A percentile compares a stretch with the other conserved stretches of the same genome.
Conservation (phyloP, 2,329 filamentous ascomycete species). For the Aspergillus nomiae region DNA sequence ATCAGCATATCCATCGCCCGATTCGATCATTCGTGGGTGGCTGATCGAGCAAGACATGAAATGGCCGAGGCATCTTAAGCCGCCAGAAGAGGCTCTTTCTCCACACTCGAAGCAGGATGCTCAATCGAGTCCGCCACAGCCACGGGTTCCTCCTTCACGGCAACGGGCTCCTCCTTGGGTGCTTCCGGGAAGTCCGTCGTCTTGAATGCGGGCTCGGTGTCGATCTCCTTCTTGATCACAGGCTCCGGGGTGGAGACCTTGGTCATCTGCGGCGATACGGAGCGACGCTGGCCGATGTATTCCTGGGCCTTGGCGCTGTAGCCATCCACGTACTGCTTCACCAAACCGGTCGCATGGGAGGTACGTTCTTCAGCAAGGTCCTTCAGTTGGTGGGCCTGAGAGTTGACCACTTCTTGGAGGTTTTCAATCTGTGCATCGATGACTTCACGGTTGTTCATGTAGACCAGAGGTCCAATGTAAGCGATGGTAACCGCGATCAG, state of each 20-base stretch:
- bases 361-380: conserved; percentile 63
- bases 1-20: neutral
- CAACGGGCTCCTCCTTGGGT: conserved; percentile 42
- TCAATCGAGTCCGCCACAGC: conserved; percentile 31
- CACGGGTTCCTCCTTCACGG: conserved; percentile 35
- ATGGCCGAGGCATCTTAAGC: conserved; percentile 18
- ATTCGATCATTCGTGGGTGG: neutral
- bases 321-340: conserved; percentile 62
- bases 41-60: neutral
- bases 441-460: conserved; percentile 66
- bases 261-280: conserved; percentile 34
- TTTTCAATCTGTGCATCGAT: conserved; percentile 63
- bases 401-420: conserved; percentile 55
- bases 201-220: conserved; percentile 42
- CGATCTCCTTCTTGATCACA: conserved; percentile 35
- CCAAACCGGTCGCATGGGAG: conserved; percentile 57
- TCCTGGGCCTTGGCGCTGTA: conserved; percentile 64
- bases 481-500: conserved; percentile 58
- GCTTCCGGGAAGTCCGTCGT: conserved; percentile 55
- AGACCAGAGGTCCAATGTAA: conserved; percentile 63
- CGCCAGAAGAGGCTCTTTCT: conserved; percentile 39
- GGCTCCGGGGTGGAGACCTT: conserved; percentile 25
- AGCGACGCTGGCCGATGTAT: conserved; percentile 47
- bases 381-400: conserved; percentile 62
- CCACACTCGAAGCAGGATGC: conserved; percentile 30